These are phyloP conservation scores for Pachyrhizus erosus DNA, from an alignment of 306 rosid species.

Conservation along the genomic window DNA sequence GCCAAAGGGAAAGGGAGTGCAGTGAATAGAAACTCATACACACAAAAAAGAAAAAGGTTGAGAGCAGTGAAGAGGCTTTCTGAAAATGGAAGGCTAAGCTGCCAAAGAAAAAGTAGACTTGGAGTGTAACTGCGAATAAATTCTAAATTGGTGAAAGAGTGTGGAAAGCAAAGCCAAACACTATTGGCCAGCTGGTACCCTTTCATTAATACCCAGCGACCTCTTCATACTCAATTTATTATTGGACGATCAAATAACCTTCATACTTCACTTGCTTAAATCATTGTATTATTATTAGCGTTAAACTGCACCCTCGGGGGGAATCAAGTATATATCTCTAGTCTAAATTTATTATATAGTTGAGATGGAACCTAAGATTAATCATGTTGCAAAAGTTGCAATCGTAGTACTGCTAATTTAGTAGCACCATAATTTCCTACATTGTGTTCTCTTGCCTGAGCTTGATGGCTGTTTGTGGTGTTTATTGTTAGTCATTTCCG, in stretches of 20 bases:
- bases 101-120: conserved; percentile 55
- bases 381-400: background rate
- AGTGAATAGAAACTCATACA: conserved; percentile 8
- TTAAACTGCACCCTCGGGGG: conserved; percentile 8
- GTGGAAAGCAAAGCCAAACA: conserved; percentile 22
- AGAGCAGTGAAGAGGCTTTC: conserved; percentile 53
- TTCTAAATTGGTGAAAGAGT: conserved; percentile 39
- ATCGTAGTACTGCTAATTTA: background rate
- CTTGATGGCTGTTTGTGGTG: background rate
- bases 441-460: conserved; percentile 5
- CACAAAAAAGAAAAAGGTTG: conserved; percentile 21
- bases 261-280: background rate
- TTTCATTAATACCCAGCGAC: conserved; percentile 36
- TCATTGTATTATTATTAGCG: background rate
- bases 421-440: background rate
- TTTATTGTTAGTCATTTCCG: conserved; percentile 9
- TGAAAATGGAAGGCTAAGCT: conserved; percentile 54
- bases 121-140: conserved; percentile 66
- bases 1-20: conserved; percentile 2
- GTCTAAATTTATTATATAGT: background rate
- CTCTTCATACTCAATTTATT: conserved; percentile 25
- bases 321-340: background rate
- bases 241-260: conserved; percentile 20
- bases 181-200: conserved; percentile 34
- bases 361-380: background rate